A percentile compares a stretch with the other conserved stretches of the same genome.
phyloP scores from a whole-genome alignment of 495 filamentous ascomycete genomes.

The Penicillium arizonense region DNA sequence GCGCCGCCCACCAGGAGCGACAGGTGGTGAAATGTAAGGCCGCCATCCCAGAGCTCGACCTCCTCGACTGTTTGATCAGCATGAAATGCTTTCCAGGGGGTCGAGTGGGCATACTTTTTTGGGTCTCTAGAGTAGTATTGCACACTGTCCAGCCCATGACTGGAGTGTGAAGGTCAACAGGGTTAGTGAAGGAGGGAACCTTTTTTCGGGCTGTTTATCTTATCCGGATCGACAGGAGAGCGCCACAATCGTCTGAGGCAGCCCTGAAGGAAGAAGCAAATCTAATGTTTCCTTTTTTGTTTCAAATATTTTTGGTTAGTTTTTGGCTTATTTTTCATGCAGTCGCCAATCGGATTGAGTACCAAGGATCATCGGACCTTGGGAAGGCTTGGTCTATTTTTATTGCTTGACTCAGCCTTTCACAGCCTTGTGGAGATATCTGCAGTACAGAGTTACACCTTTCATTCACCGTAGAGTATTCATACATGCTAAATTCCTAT shows the following conservation, averaged over 20 bases:
- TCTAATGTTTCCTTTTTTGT: neutral
- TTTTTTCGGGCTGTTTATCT: conserved; percentile 19
- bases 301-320: too few species aligned
- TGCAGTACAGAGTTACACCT: too few species aligned
- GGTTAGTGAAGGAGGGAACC: neutral
- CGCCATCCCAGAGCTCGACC: conserved; percentile 45
- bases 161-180: conserved; percentile 5
- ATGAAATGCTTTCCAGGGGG: neutral
- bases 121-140: conserved; percentile 46
- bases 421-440: too few species aligned
- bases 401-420: too few species aligned
- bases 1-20: conserved; percentile 47
- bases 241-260: conserved; percentile 6
- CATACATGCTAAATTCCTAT: neutral
- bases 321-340: too few species aligned
- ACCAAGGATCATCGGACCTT: too few species aligned
- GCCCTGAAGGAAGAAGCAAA: conserved; percentile 1
- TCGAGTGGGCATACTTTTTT: conserved; percentile 34
- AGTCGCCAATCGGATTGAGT: conserved; percentile 7
- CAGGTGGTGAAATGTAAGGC: conserved; percentile 47
- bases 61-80: conserved; percentile 37
- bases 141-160: conserved; percentile 51
- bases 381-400: too few species aligned
- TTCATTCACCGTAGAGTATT: too few species aligned
- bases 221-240: conserved; percentile 26